Percentiles rank a stretch among this genome's conserved stretches.
Conservation (phyloP, 2,329 filamentous ascomycete genomes). For the Curvularia verruculosa region DNA sequence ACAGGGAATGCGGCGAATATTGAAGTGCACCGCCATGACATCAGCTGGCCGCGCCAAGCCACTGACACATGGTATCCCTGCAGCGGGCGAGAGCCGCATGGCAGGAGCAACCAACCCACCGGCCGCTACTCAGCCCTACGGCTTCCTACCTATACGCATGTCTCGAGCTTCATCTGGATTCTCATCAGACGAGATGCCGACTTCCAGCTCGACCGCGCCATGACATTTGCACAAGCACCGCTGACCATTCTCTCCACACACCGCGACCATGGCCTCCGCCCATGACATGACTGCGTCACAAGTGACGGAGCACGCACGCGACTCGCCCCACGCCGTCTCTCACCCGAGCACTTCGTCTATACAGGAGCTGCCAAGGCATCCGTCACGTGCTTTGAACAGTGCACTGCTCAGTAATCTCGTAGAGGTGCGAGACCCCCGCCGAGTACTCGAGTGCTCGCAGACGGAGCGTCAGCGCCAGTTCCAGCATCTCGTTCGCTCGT, state of each 20-base stretch:
- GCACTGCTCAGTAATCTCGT: conserved; percentile 17
- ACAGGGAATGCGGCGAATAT: conserved; percentile 21
- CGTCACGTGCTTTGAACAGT: conserved; percentile 2
- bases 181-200: not conserved
- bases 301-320: conserved; percentile 14
- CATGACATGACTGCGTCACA: conserved; percentile 35
- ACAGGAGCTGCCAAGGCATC: not conserved
- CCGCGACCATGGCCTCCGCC: conserved; percentile 7
- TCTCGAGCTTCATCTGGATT: not conserved
- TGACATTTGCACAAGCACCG: conserved; percentile 4
- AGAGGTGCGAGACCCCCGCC: conserved; percentile 33
- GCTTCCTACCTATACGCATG: not conserved
- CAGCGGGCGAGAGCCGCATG: conserved; percentile 19
- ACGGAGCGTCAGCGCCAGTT: conserved; percentile 37
- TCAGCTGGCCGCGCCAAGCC: conserved; percentile 19
- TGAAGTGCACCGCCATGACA: conserved; percentile 19
- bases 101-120: conserved; percentile 17
- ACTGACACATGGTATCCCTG: conserved; percentile 22
- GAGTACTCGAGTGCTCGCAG: conserved; percentile 41
- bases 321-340: conserved; percentile 1
- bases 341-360: not conserved
- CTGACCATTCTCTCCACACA: conserved; percentile 8
- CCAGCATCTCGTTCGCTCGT: conserved; percentile 43
- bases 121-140: conserved; percentile 21
- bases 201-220: not conserved